A percentile compares a stretch with the other conserved stretches of the same genome.
Evolutionary conservation across 805 yeast genomes (phyloP).

Genomic region (Candida andamanensis): DNA sequence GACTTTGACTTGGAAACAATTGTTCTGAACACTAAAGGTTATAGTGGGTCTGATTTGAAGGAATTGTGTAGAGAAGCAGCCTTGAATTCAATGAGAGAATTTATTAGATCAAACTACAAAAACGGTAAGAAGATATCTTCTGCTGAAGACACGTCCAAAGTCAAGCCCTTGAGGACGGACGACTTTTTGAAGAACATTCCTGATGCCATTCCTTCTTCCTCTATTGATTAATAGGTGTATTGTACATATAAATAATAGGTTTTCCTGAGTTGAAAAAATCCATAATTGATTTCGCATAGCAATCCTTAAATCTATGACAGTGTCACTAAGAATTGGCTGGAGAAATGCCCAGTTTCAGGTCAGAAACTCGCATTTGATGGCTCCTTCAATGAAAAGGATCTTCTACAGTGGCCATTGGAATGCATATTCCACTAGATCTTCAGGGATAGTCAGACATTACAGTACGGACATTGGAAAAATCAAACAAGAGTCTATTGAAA

Average conservation of each 20-base stretch:
- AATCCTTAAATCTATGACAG: too few species aligned
- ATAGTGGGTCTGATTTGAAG: slow-evolving; percentile 84
- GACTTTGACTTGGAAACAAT: slow-evolving; percentile 58
- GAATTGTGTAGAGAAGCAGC: slow-evolving; percentile 95
- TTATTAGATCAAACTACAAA: slow-evolving; percentile 54
- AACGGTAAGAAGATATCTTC: slow-evolving; percentile 25
- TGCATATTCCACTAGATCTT: too few species aligned
- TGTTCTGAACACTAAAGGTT: slow-evolving; percentile 57
- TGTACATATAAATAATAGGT: too few species aligned
- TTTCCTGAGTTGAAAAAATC: too few species aligned
- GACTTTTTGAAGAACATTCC: slow-evolving; percentile 50
- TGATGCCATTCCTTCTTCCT: slow-evolving; percentile 14
- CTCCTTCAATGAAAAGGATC: too few species aligned
- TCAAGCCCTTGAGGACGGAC: slow-evolving; percentile 58
- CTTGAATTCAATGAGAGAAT: slow-evolving; percentile 81
- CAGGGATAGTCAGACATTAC: slow-evolving; percentile 4
- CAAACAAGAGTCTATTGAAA: slow-evolving; percentile 23
- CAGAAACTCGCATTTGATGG: too few species aligned
- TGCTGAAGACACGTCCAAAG: slow-evolving; percentile 19
- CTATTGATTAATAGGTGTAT: slow-evolving; percentile 14
- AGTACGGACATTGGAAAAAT: slow-evolving; percentile 26
- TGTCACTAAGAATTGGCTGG: too few species aligned
- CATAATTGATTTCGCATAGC: too few species aligned
- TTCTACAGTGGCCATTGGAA: too few species aligned
- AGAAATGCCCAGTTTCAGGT: too few species aligned